Evolutionary conservation across 352 stramenopile genomes (phyloP), one percentile per base, ranked within the genome.

Genomic region (Aphanomyces astaci): DNA sequence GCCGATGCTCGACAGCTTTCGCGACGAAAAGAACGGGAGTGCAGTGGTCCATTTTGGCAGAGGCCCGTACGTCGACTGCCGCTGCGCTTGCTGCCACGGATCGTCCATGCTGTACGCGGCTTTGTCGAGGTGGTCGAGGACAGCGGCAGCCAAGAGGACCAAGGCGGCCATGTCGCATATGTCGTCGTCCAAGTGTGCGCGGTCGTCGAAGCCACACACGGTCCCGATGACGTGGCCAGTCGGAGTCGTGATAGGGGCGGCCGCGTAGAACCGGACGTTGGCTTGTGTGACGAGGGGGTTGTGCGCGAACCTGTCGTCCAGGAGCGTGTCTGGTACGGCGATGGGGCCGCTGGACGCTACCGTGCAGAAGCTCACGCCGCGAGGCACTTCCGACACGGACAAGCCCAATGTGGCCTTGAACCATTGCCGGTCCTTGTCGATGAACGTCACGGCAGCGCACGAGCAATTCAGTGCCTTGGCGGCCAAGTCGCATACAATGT

Each of bases 401-500:
- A 66, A 4, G 17, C 59, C 59, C 4, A 66, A 22, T 22, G 24
- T 66, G 33, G 59, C 59, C 28, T 66, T 66, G 30, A 66, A 66
- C 59, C 59, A 66, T 36, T 66, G 59, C 4, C 43, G 46, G 17
- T 66, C 59, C 4, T 52, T 30, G 46, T 66, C 59, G 28, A 66
- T 66, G n/a, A 66, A 66, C 9, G 33, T 66, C 15, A 66, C 36
- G 30, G 43, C 46, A 10, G 59, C 59, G 43, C 19, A 28, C 13
- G 59, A 36, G 28, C 59, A 66, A 4, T 66, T 43, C 15, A 66
- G 45, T 4, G 33, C 43, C 15, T 36, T 66, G 27, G 59, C 36
- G 2, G 59, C 59, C 4, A 66, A 36, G 40, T 66, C 59, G 30
- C 59, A 66, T 19, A 91, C 87, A 75, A 88, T 86, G 74, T 90